Evolutionary conservation across 2,329 filamentous ascomycete genomes (phyloP).

Genomic region (Paraphaeosphaeria minitans): DNA sequence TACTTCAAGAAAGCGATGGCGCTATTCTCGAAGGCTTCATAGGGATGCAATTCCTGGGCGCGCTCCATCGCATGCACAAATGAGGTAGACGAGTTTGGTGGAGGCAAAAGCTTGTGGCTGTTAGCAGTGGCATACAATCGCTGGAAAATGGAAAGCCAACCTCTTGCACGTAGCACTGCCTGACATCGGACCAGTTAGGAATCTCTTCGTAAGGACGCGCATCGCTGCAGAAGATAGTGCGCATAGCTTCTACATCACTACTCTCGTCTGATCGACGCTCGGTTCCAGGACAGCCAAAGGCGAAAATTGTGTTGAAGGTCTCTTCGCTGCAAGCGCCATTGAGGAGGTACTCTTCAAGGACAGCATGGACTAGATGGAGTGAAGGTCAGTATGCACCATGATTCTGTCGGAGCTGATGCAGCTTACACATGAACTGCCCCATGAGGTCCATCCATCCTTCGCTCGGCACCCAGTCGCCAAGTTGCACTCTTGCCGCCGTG

Average conservation of each 20-base stretch:
- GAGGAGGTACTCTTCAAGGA: slow-evolving; percentile 54
- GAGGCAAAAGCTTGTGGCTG: slow-evolving; percentile 22
- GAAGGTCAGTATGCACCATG: not conserved
- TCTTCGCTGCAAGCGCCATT: slow-evolving; percentile 46
- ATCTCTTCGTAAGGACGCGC: slow-evolving; percentile 33
- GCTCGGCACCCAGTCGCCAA: slow-evolving; percentile 42
- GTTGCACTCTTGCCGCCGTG: slow-evolving; percentile 50
- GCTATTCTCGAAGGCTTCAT: slow-evolving; percentile 46
- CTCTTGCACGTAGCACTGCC: slow-evolving; percentile 39
- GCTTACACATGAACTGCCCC: slow-evolving; percentile 50
- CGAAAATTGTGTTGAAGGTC: slow-evolving; percentile 51
- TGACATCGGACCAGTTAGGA: slow-evolving; percentile 46
- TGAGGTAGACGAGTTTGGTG: slow-evolving; percentile 25
- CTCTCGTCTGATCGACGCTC: slow-evolving; percentile 28
- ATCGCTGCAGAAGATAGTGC: slow-evolving; percentile 43
- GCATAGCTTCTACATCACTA: slow-evolving; percentile 38
- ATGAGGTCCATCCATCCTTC: slow-evolving; percentile 54
- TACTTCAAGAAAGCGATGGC: slow-evolving; percentile 51
- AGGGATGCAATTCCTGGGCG: slow-evolving; percentile 40
- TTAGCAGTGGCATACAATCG: slow-evolving; percentile 7
- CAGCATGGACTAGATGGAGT: slow-evolving; percentile 47
- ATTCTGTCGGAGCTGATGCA: not conserved
- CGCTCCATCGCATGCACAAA: slow-evolving; percentile 29
- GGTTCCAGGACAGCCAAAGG: slow-evolving; percentile 49
- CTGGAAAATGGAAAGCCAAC: slow-evolving; percentile 16